Conservation (phyloP, 2,329 filamentous ascomycete species). For the Ophiostoma novo-ulmi region DNA sequence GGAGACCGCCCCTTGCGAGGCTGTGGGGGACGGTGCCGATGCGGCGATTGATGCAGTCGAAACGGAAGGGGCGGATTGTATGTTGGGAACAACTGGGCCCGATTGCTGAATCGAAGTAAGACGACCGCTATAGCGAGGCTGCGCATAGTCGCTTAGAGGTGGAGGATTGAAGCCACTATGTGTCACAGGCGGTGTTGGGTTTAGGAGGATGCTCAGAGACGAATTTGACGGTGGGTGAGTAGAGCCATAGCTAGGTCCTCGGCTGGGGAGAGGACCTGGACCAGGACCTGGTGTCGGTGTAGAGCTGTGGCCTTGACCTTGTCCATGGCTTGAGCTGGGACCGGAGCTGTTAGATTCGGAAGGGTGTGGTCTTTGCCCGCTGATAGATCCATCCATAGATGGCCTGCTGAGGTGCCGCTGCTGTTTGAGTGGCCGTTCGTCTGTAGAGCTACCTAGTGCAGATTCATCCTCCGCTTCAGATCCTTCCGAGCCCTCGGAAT, state of each 20-base stretch:
- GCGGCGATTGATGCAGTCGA: background rate
- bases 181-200: constrained; percentile 24
- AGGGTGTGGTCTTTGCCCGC: background rate
- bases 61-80: background rate
- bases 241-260: background rate
- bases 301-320: constrained; percentile 25
- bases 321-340: background rate
- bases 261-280: background rate
- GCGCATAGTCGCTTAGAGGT: background rate
- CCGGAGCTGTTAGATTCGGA: background rate
- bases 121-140: background rate
- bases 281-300: constrained; percentile 18
- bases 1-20: background rate
- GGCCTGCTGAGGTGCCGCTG: constrained; percentile 34
- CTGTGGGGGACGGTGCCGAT: constrained; percentile 4
- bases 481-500: constrained; percentile 32
- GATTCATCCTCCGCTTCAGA: constrained; percentile 28
- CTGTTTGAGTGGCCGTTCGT: constrained; percentile 36
- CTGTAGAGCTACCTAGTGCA: constrained; percentile 11
- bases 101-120: background rate
- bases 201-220: constrained; percentile 26
- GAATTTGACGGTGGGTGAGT: constrained; percentile 19
- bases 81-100: background rate
- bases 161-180: background rate
- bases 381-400: background rate